Evolutionary conservation across 805 yeast species (phyloP), one percentile per base, ranked within the genome.

Genomic region (Candida awuae): DNA sequence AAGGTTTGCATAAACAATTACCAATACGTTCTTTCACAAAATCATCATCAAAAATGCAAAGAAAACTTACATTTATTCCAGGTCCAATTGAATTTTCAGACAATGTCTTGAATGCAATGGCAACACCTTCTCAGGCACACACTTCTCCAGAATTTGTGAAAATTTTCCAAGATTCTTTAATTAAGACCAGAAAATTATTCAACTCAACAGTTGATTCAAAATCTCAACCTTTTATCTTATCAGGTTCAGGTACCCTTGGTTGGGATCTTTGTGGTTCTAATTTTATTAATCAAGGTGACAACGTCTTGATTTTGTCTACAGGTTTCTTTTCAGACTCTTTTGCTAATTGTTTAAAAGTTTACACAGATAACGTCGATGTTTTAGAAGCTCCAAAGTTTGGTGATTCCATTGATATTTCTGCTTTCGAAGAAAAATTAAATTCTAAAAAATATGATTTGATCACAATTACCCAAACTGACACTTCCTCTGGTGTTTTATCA

Each of bases 231-330:
- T 70, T 84, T 44, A 84, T 90, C 13, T 56, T 90, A 41, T 71
- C 92, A 3, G 97, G 97, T 31, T 81, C 94, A 2, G 97, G 97
- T 42, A 86, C 97, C 16, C 70, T 88, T 30, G 97, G 97, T 27
- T 88, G 96, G 95, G 97, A 88, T 55, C 66, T 88, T 45, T 80
- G 76, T 30, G 94, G 81, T 19, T 71, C 94, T 25, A 88, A 90
- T 63, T 68, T 87, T 49, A 54, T 85, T 38, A 53, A 64, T 14
- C 67, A 71, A 2, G 79, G 77, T 40, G 95, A 87, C 42, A 71
- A 75, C 33, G 90, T 77, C 6, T 71, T 90, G 49, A 84, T 88
- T 21, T 69, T 90, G 45, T 80, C 92, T 40, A 87, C 97, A 10
- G 98, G 97, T 5, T 88, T 75, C 61, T 88, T 88, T 62, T 76